These are phyloP conservation scores for Combretum micranthum DNA, from an alignment of 345 rosid species.

Conservation along the genomic window DNA sequence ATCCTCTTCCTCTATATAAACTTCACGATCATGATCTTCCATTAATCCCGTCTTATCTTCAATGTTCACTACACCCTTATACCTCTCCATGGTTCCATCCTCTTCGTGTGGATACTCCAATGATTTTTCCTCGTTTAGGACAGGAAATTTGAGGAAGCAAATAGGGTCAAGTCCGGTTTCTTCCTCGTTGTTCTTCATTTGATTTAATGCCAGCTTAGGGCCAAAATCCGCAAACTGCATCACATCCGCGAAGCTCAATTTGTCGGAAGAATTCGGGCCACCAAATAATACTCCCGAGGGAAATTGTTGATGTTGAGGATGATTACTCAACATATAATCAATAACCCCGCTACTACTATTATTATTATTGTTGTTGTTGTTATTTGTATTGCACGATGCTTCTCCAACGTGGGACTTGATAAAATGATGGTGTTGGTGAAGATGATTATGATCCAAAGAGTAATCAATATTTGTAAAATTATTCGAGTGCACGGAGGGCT, in stretches of 20 bases:
- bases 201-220: conserved; percentile 62
- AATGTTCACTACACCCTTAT: neutral
- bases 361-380: neutral
- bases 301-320: conserved; percentile 33
- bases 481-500: conserved; percentile 24
- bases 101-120: conserved; percentile 24
- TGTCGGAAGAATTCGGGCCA: conserved; percentile 49
- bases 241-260: conserved; percentile 71
- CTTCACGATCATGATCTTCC: conserved; percentile 7
- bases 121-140: conserved; percentile 43
- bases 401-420: conserved; percentile 24
- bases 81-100: neutral
- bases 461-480: conserved; percentile 35
- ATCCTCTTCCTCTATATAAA: conserved; percentile 14
- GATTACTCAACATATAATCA: conserved; percentile 52
- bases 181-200: conserved; percentile 43
- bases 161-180: conserved; percentile 73
- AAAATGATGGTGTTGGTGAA: conserved; percentile 14
- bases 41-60: neutral
- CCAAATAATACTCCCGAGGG: conserved; percentile 26
- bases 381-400: conserved; percentile 10
- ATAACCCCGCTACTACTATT: conserved; percentile 31
- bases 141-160: conserved; percentile 83
- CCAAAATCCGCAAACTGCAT: conserved; percentile 92
- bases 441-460: conserved; percentile 27